Percentiles rank a stretch among this genome's conserved stretches.
These are phyloP conservation scores for Epichloe typhina DNA, from an alignment of 2,329 filamentous ascomycete genomes.

Conservation along the genomic window DNA sequence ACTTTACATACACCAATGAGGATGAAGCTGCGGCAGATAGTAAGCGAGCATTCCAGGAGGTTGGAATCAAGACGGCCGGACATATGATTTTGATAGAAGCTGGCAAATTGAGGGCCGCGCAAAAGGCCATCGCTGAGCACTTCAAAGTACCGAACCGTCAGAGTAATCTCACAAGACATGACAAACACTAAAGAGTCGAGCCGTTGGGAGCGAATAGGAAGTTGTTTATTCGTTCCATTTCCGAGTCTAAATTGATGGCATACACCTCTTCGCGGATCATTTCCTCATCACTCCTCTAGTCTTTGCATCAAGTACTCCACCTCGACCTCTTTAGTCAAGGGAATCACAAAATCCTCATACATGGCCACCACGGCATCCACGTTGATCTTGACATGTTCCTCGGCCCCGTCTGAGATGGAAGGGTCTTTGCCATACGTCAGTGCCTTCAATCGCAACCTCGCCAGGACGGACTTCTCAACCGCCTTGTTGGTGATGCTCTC, in stretches of 20 bases:
- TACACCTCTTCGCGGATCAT: not conserved
- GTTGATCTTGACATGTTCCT: conserved; percentile 67
- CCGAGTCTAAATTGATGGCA: not conserved
- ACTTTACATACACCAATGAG: conserved; percentile 68
- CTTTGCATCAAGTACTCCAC: conserved; percentile 97
- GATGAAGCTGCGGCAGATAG: conserved; percentile 76
- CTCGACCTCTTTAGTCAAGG: conserved; percentile 94
- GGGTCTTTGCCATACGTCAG: conserved; percentile 90
- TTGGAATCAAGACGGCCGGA: conserved; percentile 74
- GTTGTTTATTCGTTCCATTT: too few species aligned
- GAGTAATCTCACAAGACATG: too few species aligned
- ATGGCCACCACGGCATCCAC: conserved; percentile 81
- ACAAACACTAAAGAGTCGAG: too few species aligned
- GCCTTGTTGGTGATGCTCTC: conserved; percentile 79
- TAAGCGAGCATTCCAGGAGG: conserved; percentile 87
- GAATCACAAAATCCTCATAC: conserved; percentile 90
- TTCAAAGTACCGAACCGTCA: conserved; percentile 28
- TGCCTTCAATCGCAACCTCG: conserved; percentile 75
- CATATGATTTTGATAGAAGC: conserved; percentile 80
- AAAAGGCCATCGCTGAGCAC: conserved; percentile 65
- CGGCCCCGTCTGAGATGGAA: conserved; percentile 40
- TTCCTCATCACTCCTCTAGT: conserved; percentile 32
- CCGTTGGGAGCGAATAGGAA: too few species aligned
- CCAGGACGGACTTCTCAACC: conserved; percentile 85
- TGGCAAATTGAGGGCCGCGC: conserved; percentile 58